phyloP scores from a whole-genome alignment of 805 yeast genomes.

The Wickerhamomyces sydowiorum region DNA sequence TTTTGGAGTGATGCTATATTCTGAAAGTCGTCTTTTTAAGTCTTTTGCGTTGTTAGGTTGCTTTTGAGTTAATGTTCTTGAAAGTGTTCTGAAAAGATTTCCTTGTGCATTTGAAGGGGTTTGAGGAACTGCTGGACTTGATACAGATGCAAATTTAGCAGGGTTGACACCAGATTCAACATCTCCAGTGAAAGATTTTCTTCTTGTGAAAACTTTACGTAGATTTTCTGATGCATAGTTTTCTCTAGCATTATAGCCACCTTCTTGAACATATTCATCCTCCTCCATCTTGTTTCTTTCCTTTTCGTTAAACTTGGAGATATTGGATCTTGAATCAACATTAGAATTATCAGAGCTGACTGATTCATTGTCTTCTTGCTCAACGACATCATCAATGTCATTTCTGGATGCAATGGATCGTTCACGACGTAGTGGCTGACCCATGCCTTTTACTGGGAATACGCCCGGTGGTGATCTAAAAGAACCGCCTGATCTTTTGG shows the following conservation, averaged over 20 bases:
- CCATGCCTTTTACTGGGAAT: conserved; percentile 79
- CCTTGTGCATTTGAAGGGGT: no score
- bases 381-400: conserved; percentile 2
- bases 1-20: conserved; percentile 30
- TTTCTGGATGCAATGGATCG: conserved; percentile 46
- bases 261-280: conserved; percentile 19
- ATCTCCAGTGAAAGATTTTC: conserved; percentile 1
- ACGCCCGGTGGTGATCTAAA: conserved; percentile 66
- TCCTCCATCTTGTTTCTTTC: conserved; percentile 22
- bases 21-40: conserved; percentile 24
- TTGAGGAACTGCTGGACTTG: background rate
- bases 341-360: conserved; percentile 1
- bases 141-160: background rate
- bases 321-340: background rate
- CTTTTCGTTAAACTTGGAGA: conserved; percentile 2
- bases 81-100: conserved; percentile 14
- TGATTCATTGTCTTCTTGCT: conserved; percentile 2
- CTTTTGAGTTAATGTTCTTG: conserved; percentile 14
- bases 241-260: conserved; percentile 27
- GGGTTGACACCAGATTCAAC: background rate
- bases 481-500: conserved; percentile 2
- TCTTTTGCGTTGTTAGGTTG: conserved; percentile 20
- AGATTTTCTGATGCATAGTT: conserved; percentile 29
- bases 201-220: conserved; percentile 24
- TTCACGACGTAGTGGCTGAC: conserved; percentile 52